Evolutionary conservation across 176 grass and related monocot species (phyloP), one percentile per base, ranked within the genome.

Genomic region (Metroxylon sagu): DNA sequence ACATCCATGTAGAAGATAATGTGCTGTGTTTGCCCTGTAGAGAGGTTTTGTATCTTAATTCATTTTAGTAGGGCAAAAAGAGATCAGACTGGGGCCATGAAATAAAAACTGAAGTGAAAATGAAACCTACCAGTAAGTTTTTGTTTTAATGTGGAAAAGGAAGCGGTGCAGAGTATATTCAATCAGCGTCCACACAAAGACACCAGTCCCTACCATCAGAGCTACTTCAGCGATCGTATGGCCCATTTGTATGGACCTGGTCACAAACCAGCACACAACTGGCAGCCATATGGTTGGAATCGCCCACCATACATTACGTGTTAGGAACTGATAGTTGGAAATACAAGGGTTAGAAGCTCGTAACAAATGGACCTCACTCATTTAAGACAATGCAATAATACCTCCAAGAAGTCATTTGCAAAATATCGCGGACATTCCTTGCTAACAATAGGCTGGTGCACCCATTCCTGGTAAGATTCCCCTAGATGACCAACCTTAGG

Each of bases 1-100:
- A 77, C 90, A 95, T 69, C 90, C 90, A 50, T 95, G 90, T 76
- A 95, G 56, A 54, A 95, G 81, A 74, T 90, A 95, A 64, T 95
- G 86, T 18, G 68, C 67, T 16, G 86, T 95, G 80, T 95, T 95
- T 21, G 77, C 59, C 86, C 90, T 95, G 74, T 26, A 84, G 65
- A 14, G 73, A 65, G 12, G 30, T 12, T 1, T 26, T 76, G 56
- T 30, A 68, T 53, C 56, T 59, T 43, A 43, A 25, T 17, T 18
- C 21, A 59, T 15, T 16, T 61, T 39, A 25, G 18, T 43, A 43
- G 35, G 35, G 35, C 35, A 43, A 43, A 43, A 43, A 14, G 35
- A 43, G 8, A 43, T 43, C 10, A 43, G 3, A 43, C 1, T 35
- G 1, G 31, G 31, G 31, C 6, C 8, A 35, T 35, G 8, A 43